Conservation (phyloP, 78 protist genomes). For the Guillardia theta region DNA sequence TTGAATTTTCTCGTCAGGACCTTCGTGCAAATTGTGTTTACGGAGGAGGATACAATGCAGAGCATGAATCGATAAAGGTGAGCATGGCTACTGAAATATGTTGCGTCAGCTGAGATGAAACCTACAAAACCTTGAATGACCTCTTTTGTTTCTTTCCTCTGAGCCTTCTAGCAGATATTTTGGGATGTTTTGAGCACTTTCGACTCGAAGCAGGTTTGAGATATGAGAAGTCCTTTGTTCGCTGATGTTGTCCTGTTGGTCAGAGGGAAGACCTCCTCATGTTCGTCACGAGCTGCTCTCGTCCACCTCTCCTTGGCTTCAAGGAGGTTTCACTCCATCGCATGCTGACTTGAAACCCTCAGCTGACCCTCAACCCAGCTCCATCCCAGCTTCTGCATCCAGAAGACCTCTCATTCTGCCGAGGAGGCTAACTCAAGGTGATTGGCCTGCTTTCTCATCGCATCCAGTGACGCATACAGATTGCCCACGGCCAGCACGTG, state of each 20-base stretch:
- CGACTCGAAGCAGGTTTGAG: not conserved
- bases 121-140: not conserved
- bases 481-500: slow-evolving; percentile 83
- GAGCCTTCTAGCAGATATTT: not conserved
- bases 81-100: not conserved
- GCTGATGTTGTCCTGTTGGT: not conserved
- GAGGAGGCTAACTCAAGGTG: not conserved
- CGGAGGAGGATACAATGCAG: not conserved
- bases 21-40: slow-evolving; percentile 4
- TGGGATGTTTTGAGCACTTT: not conserved
- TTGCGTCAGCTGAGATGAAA: not conserved
- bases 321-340: not conserved
- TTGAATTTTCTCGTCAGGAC: not conserved
- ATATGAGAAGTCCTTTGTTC: not conserved
- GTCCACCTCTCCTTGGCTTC: slow-evolving; percentile 29
- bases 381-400: slow-evolving; percentile 11
- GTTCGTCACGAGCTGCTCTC: not conserved
- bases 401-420: not conserved
- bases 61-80: not conserved
- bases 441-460: not conserved
- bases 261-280: not conserved
- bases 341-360: not conserved
- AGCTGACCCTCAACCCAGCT: not conserved
- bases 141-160: not conserved
- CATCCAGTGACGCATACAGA: not conserved